Base-by-base conservation (phyloP, 768 basidiomycete genomes). In the Nidularia pulvinata region DNA sequence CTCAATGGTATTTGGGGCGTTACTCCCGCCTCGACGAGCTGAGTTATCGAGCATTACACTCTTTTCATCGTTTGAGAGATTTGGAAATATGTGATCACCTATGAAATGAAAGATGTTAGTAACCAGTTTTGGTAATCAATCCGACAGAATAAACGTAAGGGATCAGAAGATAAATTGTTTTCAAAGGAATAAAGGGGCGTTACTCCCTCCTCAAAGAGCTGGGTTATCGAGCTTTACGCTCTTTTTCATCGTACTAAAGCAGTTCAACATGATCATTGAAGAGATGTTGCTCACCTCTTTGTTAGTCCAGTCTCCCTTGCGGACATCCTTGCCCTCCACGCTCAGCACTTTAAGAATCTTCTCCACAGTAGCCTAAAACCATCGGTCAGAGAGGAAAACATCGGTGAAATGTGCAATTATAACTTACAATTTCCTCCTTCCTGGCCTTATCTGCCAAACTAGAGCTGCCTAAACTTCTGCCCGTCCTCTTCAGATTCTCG, bases 11-110 rank as follows among this genome's bases (percentile, higher is more conserved):
- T 57, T 61, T 75, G 86, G 86, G 86, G 89, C 88, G 89, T 91
- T 89, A 91, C 88, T 91, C 89, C 90, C 85, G 74, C 84, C 86
- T 94, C 91, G 78, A 90, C 79, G 93, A 94, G 93, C 92, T 94
- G 92, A 88, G 91, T 93, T 93, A 82, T 85, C 83, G 88, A 89
- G 88, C 88, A 68, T 51, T 60, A 82, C 88, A 88, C 88, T 90
- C 89, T 89, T 25, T 25, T 25, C 25, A 25, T 25, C 25, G 25
- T 25, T 25, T 25, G 25, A 25, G 25, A 25, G 25, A 25, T 25
- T 25, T 25, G 25, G 25, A 25, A 25, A 25, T 4, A 25, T 25
- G 25, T 25, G 25, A 25, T 25, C 25, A 25, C 25, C 25, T 25
- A 25, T 25, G 25, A 25, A 25, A 25, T 4, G 25, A 25, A 25